Evolutionary conservation across 352 stramenopile genomes (phyloP), one percentile per base, ranked within the genome.

Genomic region (Globisporangium paddicum): DNA sequence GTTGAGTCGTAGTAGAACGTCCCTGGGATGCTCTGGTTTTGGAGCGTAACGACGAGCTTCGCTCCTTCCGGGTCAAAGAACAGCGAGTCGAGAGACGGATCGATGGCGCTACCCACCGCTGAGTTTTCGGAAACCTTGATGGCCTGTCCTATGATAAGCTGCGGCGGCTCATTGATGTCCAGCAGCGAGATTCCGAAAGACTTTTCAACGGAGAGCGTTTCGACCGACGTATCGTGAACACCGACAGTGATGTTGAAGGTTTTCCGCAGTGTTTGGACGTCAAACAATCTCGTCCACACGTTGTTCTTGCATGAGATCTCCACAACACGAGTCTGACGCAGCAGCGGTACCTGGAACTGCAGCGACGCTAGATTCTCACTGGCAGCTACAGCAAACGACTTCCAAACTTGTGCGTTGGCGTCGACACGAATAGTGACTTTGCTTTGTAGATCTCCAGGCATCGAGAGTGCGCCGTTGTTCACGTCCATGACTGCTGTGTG

Each of bases 1-100:
- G 28, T 55, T 2, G 66, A 58, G 53, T 86, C 77, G 52, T 75
- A 84, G 53, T 79, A 82, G 60, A 86, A 84, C 0, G 62, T 71
- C 3, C 63, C 65, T 25, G 66, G 54, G 2, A 70, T 53, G 16
- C 50, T 81, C 58, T 86, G 77, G 5, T 35, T 56, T 14, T 69
- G 42, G 14, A 86, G 60, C 5, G 34, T 34, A 23, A 55, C n/a
- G 3, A 10, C 9, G 6, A 61, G 46, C n/a, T n/a, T 40, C 2
- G 32, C 42, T 1, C 55, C 44, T 55, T 61, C 55, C 10, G 55
- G 55, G 19, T 61, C 55, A 38, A 61, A 61, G 42, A 61, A 32
- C 6, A 61, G 44, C 1, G 21, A 52, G 23, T 61, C 32, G 8
- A 61, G n/a, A 6, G 44, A n/a, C 19, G 55, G 44, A 10, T 37